These are phyloP conservation scores for Pelagophyceae sp. DNA, from an alignment of 352 stramenopile genomes.

Conservation along the genomic window DNA sequence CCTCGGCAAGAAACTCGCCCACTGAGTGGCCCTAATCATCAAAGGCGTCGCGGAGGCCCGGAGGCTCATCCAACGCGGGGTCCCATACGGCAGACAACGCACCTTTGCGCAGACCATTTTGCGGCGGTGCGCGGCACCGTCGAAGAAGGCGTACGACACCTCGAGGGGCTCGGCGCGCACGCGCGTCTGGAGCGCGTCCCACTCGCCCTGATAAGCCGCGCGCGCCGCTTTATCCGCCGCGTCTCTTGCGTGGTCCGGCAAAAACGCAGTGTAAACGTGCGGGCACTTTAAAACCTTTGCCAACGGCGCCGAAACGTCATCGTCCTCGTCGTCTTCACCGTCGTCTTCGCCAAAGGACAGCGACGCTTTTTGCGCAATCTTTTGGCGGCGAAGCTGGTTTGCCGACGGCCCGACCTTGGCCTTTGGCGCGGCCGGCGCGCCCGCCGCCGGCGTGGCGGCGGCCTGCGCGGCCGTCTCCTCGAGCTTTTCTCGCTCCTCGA, in stretches of 20 bases:
- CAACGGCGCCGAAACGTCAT: slow-evolving; percentile 26
- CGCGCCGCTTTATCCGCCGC: slow-evolving; percentile 59
- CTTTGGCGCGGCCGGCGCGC: slow-evolving; percentile 15
- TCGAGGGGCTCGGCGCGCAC: slow-evolving; percentile 86
- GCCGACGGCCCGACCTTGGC: background rate
- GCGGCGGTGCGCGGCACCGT: slow-evolving; percentile 86
- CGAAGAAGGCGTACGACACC: slow-evolving; percentile 96
- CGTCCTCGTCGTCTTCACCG: slow-evolving; percentile 55
- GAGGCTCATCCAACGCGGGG: slow-evolving; percentile 69
- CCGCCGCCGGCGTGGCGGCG: slow-evolving; percentile 36
- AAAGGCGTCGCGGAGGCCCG: too few species aligned
- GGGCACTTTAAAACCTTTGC: slow-evolving; percentile 79
- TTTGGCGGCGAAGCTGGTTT: slow-evolving; percentile 22
- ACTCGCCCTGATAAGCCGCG: slow-evolving; percentile 73
- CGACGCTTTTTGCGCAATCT: slow-evolving; percentile 38
- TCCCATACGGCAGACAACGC: slow-evolving; percentile 77
- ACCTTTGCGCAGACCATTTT: slow-evolving; percentile 79
- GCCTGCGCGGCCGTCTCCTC: slow-evolving; percentile 19
- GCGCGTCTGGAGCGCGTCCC: slow-evolving; percentile 75
- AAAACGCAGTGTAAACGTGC: slow-evolving; percentile 81
- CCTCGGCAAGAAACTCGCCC: slow-evolving; percentile 59
- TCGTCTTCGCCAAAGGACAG: slow-evolving; percentile 57
- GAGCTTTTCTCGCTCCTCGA: slow-evolving; percentile 48
- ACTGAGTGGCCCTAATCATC: slow-evolving; percentile 61
- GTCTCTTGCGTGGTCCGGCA: slow-evolving; percentile 83